Percentiles rank a stretch among this genome's conserved stretches.
Evolutionary conservation across 2,329 filamentous ascomycete species (phyloP).

Genomic region (Trichoderma hamatum): DNA sequence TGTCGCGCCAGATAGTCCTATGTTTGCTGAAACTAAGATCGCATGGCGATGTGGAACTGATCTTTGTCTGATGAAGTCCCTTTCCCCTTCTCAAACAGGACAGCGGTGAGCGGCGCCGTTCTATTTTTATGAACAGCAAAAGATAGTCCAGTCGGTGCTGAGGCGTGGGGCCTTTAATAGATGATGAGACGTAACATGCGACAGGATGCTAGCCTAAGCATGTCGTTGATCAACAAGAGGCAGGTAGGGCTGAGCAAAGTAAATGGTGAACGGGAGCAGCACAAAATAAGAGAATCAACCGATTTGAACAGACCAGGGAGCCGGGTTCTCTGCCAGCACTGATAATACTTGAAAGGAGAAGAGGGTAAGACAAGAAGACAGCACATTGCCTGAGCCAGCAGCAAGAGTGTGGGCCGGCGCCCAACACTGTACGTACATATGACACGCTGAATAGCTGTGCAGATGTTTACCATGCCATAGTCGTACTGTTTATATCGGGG

Average conservation of each 20-base stretch:
- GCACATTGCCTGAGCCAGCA: conserved; percentile 13
- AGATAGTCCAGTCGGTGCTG: conserved; percentile 8
- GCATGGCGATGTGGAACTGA: conserved; percentile 1
- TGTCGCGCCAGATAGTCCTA: conserved; percentile 7
- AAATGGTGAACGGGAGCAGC: conserved; percentile 8
- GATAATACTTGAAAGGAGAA: conserved; percentile 11
- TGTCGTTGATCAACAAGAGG: conserved; percentile 24
- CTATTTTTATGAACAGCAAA: conserved; percentile 10
- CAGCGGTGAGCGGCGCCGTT: background rate
- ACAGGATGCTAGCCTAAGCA: conserved; percentile 29
- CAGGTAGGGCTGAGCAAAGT: conserved; percentile 19
- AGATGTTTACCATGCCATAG: conserved; percentile 5
- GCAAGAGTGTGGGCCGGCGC: conserved; percentile 16
- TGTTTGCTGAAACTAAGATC: conserved; percentile 31
- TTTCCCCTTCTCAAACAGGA: background rate
- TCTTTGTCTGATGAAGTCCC: conserved; percentile 1
- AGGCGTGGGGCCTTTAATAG: conserved; percentile 28
- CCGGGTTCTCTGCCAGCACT: conserved; percentile 3
- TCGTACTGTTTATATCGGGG: background rate
- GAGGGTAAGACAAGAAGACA: conserved; percentile 23
- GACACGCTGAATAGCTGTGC: conserved; percentile 13
- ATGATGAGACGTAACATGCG: conserved; percentile 31
- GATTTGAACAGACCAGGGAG: conserved; percentile 6
- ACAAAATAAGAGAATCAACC: background rate
- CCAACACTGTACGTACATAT: conserved; percentile 19